Evolutionary conservation across 805 yeast species (phyloP).

Genomic region (Candida qinlingensis): DNA sequence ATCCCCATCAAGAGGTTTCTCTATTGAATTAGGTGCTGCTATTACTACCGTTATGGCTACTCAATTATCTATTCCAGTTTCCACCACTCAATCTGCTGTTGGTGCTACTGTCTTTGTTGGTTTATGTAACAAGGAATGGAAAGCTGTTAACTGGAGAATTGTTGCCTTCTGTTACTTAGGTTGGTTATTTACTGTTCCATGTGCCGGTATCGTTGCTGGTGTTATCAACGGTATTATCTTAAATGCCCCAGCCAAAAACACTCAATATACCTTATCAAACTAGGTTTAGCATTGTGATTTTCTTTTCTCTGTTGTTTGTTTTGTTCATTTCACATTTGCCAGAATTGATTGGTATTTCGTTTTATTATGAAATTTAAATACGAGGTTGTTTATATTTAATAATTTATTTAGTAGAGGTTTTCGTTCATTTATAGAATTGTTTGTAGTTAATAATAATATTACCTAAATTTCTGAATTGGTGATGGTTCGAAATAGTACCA

Average conservation of each 20-base stretch:
- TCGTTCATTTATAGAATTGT: neutral
- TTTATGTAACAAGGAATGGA: constrained; percentile 57
- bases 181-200: constrained; percentile 69
- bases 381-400: neutral
- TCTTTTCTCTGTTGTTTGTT: neutral
- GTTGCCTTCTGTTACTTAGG: constrained; percentile 67
- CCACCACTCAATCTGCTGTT: constrained; percentile 74
- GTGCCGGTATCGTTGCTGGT: constrained; percentile 72
- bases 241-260: constrained; percentile 53
- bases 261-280: constrained; percentile 18
- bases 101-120: constrained; percentile 79
- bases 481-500: too few relatives aligned
- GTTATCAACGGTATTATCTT: constrained; percentile 55
- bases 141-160: constrained; percentile 72
- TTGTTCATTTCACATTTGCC: neutral
- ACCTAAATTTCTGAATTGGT: too few relatives aligned
- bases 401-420: neutral
- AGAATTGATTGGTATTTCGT: neutral
- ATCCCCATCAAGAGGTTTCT: constrained; percentile 74
- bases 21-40: constrained; percentile 76
- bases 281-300: neutral
- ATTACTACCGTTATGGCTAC: constrained; percentile 72
- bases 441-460: neutral
- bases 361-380: too few relatives aligned
- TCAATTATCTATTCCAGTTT: constrained; percentile 63